Base-by-base conservation (phyloP, 352 stramenopile genomes). In the Globisporangium rhizosaccharum region DNA sequence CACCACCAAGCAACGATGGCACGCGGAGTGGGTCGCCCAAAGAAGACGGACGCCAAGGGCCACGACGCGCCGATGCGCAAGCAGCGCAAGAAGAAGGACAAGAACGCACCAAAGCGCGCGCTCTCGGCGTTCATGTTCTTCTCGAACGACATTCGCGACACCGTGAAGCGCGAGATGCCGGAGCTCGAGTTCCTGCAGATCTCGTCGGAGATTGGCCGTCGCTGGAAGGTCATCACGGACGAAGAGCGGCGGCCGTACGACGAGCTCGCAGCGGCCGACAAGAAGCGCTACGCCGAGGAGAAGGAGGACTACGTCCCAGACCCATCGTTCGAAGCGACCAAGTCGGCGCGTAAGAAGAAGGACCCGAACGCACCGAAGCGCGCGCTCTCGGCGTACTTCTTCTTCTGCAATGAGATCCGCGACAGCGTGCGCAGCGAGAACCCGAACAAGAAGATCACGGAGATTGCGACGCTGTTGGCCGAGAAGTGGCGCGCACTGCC, bases 351-450 rank as follows among this genome's bases (percentile, higher is more conserved):
- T 62, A 92, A 92, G 74, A 96, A 88, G 63, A 98, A 97, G 65
- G 95, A 98, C 73, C 91, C 91, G 17, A 89, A 90, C 63, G 92
- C 92, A 7, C 95, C 95, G 28, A 98, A 98, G 85, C 86, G 91
- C 57, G 89, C 94, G 66, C 84, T 97, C 67, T 97, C 88, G 23
- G 88, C 95, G 1, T 98, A 98, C 72, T 90, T 98, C 41, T 92
- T 98, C 65, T 98, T 98, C 68, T 96, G 92, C 64, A 97, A 97
- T 65, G 90, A 96, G 48, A 96, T 97, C 67, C 85, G 92, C 62
- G 77, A 90, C 49, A 67, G 81, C 36, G 93, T 97, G 66, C 92
- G 93, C 48, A 75, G 90, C 14, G 89, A 97, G 66, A 97, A 98
- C 78, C 94, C 94, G 33, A 88, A 86, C 75, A 97, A 97, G 78